Evolutionary conservation across 345 rosid species (phyloP), one percentile per base, ranked within the genome.

Genomic region (Laguncularia racemosa): DNA sequence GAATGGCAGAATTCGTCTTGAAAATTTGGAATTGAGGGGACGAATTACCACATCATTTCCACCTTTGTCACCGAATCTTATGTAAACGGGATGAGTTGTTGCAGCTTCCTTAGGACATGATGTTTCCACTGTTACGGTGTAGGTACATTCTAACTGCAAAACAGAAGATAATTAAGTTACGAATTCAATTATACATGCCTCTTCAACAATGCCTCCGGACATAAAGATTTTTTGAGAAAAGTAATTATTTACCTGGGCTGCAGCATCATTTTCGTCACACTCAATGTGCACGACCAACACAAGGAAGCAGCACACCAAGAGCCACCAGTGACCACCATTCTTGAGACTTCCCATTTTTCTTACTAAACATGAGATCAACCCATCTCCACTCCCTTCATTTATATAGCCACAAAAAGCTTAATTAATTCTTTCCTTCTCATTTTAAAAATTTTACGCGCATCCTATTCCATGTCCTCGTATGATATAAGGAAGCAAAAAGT

Each of bases 61-160:
- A 43, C 68, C 62, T 23, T 57, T 43, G 17, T 83, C 85, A 0
- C 83, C 76, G 57, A 83, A 83, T 60, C 81, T 69, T 12, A 80
- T 57, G 71, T 79, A 69, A 2, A 80, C 62, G 50, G 68, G 71
- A 52, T 65, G 63, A 19, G 76, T 56, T 13, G 81, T 83, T 16
- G 61, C 78, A 2, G 83, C 88, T 0, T 78, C 83, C 23, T 55
- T 20, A 0, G 71, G 61, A 66, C 85, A 77, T 33, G 83, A 52
- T 17, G 85, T 83, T 61, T 71, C 76, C 44, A 83, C 60, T 52
- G 78, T 83, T 19, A 83, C 63, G 6, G 67, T 54, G 56, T 79
- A 83, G 15, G 59, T 80, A 65, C 83, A 83, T 13, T 67, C 67
- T 56, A n/a, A 63, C 72, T 70, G 60, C 20, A 40, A 23, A 23